Conservation (phyloP, 768 basidiomycete genomes). For the Suillus variegatus region DNA sequence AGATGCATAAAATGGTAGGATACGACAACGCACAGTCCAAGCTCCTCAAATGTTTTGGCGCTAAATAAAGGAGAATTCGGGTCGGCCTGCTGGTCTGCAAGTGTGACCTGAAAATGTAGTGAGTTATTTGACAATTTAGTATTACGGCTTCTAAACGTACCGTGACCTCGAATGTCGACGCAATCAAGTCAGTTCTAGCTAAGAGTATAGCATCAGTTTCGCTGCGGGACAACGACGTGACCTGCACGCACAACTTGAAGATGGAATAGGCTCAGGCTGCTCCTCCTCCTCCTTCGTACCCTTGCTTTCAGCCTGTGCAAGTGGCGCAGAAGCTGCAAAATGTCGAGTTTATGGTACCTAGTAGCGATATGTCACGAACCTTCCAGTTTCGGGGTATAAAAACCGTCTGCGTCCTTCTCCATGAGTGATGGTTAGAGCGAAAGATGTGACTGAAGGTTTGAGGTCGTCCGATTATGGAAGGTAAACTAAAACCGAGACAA, state of each 20-base stretch:
- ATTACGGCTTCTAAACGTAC: conserved; percentile 41
- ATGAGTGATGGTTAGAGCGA: conserved; percentile 32
- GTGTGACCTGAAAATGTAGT: conserved; percentile 67
- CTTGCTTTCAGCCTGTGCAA: conserved; percentile 31
- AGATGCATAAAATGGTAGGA: not conserved
- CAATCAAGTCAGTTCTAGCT: conserved; percentile 61
- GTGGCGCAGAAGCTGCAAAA: conserved; percentile 20
- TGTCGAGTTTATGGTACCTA: not conserved
- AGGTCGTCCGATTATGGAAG: conserved; percentile 10
- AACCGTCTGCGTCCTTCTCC: conserved; percentile 81
- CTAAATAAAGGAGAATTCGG: conserved; percentile 96
- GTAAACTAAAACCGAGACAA: not conserved
- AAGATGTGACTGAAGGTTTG: conserved; percentile 3
- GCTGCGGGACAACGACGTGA: not conserved
- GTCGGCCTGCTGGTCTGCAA: conserved; percentile 95
- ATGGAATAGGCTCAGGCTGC: conserved; percentile 15
- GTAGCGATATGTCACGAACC: conserved; percentile 34
- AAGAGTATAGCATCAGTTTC: not conserved
- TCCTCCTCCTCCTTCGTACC: conserved; percentile 20
- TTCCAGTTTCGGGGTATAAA: conserved; percentile 57
- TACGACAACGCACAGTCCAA: conserved; percentile 74
- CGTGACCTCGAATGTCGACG: conserved; percentile 81
- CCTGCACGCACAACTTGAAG: conserved; percentile 20
- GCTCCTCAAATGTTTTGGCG: conserved; percentile 91
- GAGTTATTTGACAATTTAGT: conserved; percentile 6